phyloP scores from a whole-genome alignment of 495 filamentous ascomycete genomes.

The Chaetomium cochliodes region DNA sequence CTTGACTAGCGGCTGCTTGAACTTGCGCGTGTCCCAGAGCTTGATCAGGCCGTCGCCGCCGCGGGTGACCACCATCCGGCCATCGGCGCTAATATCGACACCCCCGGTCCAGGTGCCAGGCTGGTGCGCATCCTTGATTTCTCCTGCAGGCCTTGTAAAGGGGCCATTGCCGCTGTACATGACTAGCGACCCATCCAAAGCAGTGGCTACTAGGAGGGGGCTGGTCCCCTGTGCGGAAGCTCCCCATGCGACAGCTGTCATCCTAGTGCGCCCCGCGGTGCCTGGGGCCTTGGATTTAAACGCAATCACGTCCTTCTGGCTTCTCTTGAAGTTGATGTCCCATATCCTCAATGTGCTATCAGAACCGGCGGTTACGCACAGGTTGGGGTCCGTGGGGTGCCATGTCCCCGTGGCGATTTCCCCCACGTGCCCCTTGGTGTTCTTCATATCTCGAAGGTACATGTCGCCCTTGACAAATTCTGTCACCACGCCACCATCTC shows the following conservation, averaged over 20 bases:
- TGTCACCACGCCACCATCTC: conserved; percentile 79
- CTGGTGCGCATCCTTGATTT: conserved; percentile 81
- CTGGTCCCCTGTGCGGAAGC: conserved; percentile 69
- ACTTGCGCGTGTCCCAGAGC: conserved; percentile 95
- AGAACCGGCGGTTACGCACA: conserved; percentile 85
- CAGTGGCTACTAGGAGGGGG: conserved; percentile 80
- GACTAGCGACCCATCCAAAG: conserved; percentile 84
- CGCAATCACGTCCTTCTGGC: conserved; percentile 89
- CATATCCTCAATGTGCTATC: conserved; percentile 95
- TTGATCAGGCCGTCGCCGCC: conserved; percentile 82
- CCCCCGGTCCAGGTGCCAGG: conserved; percentile 89
- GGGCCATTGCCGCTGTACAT: conserved; percentile 91
- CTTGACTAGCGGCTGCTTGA: conserved; percentile 80
- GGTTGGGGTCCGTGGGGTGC: conserved; percentile 77
- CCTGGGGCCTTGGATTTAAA: conserved; percentile 87
- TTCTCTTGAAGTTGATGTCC: conserved; percentile 84
- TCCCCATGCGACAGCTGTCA: conserved; percentile 93
- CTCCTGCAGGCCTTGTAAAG: conserved; percentile 78
- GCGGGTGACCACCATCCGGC: conserved; percentile 80
- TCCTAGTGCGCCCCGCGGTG: conserved; percentile 84
- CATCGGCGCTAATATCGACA: conserved; percentile 87
- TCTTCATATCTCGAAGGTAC: conserved; percentile 94
- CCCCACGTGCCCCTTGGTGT: conserved; percentile 93
- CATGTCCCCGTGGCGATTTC: conserved; percentile 85
- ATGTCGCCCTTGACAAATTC: conserved; percentile 97